Base-by-base conservation (phyloP, 1,284 basidiomycete genomes). In the Ustilago trichophora region DNA sequence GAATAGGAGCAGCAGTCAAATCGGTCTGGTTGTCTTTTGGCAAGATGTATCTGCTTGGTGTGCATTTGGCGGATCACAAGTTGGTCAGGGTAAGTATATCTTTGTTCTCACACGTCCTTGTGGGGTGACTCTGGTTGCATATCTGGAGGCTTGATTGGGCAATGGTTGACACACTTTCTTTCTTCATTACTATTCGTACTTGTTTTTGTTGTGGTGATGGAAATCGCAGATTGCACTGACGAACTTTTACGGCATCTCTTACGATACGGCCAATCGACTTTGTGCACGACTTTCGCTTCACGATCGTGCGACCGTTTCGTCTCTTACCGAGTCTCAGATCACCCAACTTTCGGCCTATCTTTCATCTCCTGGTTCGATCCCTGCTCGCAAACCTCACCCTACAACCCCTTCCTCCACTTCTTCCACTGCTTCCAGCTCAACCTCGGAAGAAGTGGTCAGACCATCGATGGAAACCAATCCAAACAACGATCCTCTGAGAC, bases 261-360 rank as follows among this genome's bases (percentile, higher is more conserved):
- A 85, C 65, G 84, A 86, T 65, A 90, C 88, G 9, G 87, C 92
- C 11, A 85, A 87, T 50, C 88, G 89, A 25, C 85, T 95, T 27
- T 94, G 93, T 82, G 91, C 93, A 4, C 90, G 93, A 55, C 86
- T 93, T 37, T 89, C 90, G 77, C 88, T 95, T 57, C 92, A 95
- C 82, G 80, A 83, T 84, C 85, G 85, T 51, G 88, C 89, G 82
- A 88, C 87, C 80, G 87, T 95, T 59, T 86, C 86, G 46, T 87
- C 91, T 76, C 84, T 95, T 22, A 88, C 89, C 11, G 88, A 91
- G 22, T 84, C 86, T 24, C 92, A 95, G 85, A 85, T 92, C 53
- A 93, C 91, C 15, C 85, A 88, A 31, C 86, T 95, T 15, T 89
- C 91, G 10, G 91, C 93, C 11, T 92, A 93, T 82, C 87, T 95